These are phyloP conservation scores for Taphrina flavorubra DNA, from an alignment of 1,139 yeast species.

Conservation along the genomic window DNA sequence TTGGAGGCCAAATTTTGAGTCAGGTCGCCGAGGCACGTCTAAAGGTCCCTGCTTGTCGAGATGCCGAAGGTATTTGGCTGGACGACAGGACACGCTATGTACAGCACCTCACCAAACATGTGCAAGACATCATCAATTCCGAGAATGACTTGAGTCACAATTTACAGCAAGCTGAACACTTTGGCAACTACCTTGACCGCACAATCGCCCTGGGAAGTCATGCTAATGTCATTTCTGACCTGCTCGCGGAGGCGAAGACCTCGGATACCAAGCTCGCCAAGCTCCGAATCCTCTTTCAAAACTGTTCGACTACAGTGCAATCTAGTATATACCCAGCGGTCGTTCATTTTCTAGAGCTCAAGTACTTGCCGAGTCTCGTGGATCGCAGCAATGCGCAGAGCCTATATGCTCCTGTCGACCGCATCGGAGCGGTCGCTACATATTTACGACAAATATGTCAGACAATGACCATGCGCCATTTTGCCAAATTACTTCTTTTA, in stretches of 20 bases:
- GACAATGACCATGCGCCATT: neutral
- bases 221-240: neutral
- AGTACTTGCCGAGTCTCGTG: neutral
- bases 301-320: neutral
- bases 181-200: slow-evolving; percentile 4
- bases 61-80: neutral
- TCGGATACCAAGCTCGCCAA: neutral
- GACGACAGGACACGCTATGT: slow-evolving; percentile 11
- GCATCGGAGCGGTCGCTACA: slow-evolving; percentile 21
- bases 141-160: neutral
- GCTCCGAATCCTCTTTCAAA: neutral
- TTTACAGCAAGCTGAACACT: neutral
- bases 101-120: neutral
- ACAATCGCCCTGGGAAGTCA: neutral
- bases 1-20: slow-evolving; percentile 17
- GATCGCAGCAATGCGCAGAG: neutral
- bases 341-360: neutral
- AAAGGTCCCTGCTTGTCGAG: neutral
- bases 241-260: neutral
- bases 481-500: slow-evolving; percentile 4
- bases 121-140: neutral
- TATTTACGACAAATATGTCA: neutral
- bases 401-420: slow-evolving; percentile 8
- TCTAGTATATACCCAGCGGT: neutral
- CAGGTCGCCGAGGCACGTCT: slow-evolving; percentile 11